Evolutionary conservation across 106 monocot genomes (phyloP).

Genomic region (Dendrobium catenatum): DNA sequence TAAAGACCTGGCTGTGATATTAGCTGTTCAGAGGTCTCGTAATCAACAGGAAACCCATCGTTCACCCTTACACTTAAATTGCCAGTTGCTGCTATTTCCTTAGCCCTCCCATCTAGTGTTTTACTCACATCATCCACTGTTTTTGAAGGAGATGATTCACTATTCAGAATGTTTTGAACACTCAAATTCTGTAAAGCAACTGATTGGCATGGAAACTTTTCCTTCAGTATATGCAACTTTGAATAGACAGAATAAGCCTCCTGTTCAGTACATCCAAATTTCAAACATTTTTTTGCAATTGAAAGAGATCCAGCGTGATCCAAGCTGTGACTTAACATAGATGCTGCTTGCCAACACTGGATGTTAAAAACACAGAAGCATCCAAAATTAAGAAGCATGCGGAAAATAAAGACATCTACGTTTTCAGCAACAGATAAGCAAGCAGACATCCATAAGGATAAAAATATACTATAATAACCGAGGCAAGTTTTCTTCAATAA

Average conservation of each 20-base stretch:
- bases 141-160: conserved; percentile 3
- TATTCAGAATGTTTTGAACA: conserved; percentile 5
- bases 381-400: not conserved
- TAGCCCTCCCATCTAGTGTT: not conserved
- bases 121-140: conserved; percentile 4
- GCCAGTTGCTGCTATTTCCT: conserved; percentile 8
- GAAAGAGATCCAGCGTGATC: conserved; percentile 51
- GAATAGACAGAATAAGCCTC: conserved; percentile 49
- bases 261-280: conserved; percentile 47
- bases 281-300: conserved; percentile 46
- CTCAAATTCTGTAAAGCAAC: conserved; percentile 2
- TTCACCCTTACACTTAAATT: conserved; percentile 13
- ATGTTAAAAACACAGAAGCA: conserved; percentile 10
- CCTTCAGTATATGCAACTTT: conserved; percentile 51
- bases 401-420: not conserved
- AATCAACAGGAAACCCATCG: conserved; percentile 9
- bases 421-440: not conserved
- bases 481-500: not conserved
- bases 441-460: not conserved
- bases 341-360: conserved; percentile 93
- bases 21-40: not conserved
- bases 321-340: conserved; percentile 50
- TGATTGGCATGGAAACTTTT: conserved; percentile 29
- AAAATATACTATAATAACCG: not conserved
- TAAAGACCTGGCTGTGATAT: conserved; percentile 2